phyloP scores from a whole-genome alignment of 2,329 filamentous ascomycete genomes.

The Sarocladium oryzae region DNA sequence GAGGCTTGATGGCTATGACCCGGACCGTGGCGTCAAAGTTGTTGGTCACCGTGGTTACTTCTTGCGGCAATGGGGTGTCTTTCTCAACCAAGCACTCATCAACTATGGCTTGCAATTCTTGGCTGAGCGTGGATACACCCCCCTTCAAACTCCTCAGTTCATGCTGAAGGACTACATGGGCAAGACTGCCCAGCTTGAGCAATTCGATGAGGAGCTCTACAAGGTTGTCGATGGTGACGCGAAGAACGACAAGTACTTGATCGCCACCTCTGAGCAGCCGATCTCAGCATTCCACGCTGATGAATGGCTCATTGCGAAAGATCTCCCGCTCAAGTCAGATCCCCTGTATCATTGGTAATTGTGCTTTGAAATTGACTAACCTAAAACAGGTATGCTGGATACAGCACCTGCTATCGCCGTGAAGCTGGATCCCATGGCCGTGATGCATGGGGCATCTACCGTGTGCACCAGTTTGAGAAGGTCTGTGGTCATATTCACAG shows the following conservation, averaged over 20 bases:
- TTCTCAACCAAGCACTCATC: conserved; percentile 85
- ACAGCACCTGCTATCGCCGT: conserved; percentile 91
- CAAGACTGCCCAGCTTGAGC: conserved; percentile 93
- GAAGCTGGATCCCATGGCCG: conserved; percentile 82
- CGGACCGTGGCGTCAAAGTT: conserved; percentile 86
- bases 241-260: conserved; percentile 75
- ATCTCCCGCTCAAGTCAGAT: conserved; percentile 75
- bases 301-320: conserved; percentile 81
- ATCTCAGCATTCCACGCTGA: conserved; percentile 88
- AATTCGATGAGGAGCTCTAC: conserved; percentile 97
- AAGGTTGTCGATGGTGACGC: conserved; percentile 87
- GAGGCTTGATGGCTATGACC: conserved; percentile 84
- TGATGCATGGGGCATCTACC: conserved; percentile 97
- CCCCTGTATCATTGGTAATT: background rate
- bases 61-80: conserved; percentile 80
- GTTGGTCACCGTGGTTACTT: conserved; percentile 95
- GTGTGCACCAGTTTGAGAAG: conserved; percentile 97
- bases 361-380: background rate
- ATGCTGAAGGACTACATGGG: conserved; percentile 96
- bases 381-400: conserved; percentile 73
- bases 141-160: conserved; percentile 84
- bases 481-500: conserved; percentile 28
- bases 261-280: conserved; percentile 87
- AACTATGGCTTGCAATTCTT: conserved; percentile 95
- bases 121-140: conserved; percentile 70